Percentiles rank a stretch among this genome's conserved stretches.
These are phyloP conservation scores for Xylariaceae sp. DNA, from an alignment of 2,329 filamentous ascomycete species.

Conservation along the genomic window DNA sequence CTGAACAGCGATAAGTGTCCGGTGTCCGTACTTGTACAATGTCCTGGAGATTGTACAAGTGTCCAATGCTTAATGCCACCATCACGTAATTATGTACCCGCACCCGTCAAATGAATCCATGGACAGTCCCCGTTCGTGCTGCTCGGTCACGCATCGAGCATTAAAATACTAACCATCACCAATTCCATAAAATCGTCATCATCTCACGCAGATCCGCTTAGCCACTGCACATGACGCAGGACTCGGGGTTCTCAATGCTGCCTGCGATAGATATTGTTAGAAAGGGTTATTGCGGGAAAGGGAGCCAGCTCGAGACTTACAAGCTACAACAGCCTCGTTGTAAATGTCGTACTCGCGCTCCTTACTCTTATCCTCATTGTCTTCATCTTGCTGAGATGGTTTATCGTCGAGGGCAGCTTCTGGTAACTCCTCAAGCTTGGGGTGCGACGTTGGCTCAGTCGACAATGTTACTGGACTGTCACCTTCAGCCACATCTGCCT, in stretches of 20 bases:
- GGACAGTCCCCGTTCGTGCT: slow-evolving; percentile 2
- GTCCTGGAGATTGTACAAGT: background rate
- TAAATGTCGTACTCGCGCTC: slow-evolving; percentile 89
- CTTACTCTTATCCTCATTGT: slow-evolving; percentile 63
- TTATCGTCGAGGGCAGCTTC: slow-evolving; percentile 50
- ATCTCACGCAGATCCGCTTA: slow-evolving; percentile 38
- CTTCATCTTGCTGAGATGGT: slow-evolving; percentile 59
- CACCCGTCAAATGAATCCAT: background rate
- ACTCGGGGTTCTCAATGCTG: slow-evolving; percentile 95
- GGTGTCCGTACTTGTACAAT: slow-evolving; percentile 1
- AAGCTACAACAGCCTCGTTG: slow-evolving; percentile 82
- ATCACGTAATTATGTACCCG: background rate
- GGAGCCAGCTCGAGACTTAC: slow-evolving; percentile 48
- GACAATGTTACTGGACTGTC: slow-evolving; percentile 74
- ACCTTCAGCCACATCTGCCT: slow-evolving; percentile 70
- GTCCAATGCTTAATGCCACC: background rate
- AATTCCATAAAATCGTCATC: slow-evolving; percentile 24
- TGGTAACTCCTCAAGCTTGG: slow-evolving; percentile 60
- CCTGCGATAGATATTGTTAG: slow-evolving; percentile 43
- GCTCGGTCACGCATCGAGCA: slow-evolving; percentile 7
- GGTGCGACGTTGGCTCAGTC: slow-evolving; percentile 60
- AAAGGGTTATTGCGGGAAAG: background rate
- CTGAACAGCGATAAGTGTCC: background rate
- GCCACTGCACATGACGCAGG: slow-evolving; percentile 96
- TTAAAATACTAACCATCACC: slow-evolving; percentile 20